Evolutionary conservation across 2,329 filamentous ascomycete genomes (phyloP).

Genomic region (Exophiala mesophila): DNA sequence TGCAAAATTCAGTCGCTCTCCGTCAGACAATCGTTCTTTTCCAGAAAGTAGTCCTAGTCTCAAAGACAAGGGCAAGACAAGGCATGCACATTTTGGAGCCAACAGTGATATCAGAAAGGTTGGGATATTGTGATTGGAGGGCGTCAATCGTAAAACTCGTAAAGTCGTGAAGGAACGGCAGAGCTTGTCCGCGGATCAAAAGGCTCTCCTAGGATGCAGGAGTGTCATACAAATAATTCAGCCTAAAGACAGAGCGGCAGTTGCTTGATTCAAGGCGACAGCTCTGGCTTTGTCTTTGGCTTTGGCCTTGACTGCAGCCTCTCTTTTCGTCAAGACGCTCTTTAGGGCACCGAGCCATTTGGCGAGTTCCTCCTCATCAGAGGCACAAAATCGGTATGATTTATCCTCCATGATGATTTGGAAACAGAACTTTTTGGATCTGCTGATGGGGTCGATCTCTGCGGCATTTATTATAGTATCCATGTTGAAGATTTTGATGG

Average conservation of each 20-base stretch:
- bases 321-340: slow-evolving; percentile 45
- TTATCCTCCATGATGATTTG: slow-evolving; percentile 94
- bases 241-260: slow-evolving; percentile 7
- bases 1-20: too few species aligned
- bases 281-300: slow-evolving; percentile 12
- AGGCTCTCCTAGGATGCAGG: too few species aligned
- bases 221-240: too few species aligned
- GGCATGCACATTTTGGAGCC: too few species aligned
- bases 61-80: too few species aligned
- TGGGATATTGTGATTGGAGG: too few species aligned
- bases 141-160: too few species aligned
- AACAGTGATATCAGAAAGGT: too few species aligned
- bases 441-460: slow-evolving; percentile 82
- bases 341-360: slow-evolving; percentile 88
- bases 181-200: too few species aligned
- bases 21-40: too few species aligned
- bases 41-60: too few species aligned
- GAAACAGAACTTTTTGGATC: slow-evolving; percentile 78
- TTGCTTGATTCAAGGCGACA: slow-evolving; percentile 6
- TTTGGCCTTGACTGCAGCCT: slow-evolving; percentile 14
- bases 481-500: slow-evolving; percentile 74
- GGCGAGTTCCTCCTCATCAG: slow-evolving; percentile 75
- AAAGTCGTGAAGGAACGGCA: too few species aligned
- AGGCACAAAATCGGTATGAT: slow-evolving; percentile 69
- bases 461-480: slow-evolving; percentile 79